Evolutionary conservation across 1,139 yeast genomes (phyloP).

Genomic region (Saccharomycopsis hybrid): DNA sequence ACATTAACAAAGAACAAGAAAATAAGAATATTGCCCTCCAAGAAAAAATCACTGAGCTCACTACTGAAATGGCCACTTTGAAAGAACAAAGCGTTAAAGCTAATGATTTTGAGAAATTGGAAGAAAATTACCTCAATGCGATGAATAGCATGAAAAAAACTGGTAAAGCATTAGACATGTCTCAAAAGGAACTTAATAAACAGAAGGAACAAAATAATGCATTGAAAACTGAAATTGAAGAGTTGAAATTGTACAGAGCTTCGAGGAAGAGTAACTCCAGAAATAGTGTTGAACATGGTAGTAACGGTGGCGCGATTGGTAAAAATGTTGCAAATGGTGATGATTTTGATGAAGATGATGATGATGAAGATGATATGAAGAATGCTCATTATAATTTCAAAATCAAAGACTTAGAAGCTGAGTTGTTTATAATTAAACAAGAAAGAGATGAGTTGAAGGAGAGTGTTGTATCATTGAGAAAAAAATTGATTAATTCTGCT

Average conservation of each 20-base stretch:
- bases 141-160: constrained; percentile 68
- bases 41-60: constrained; percentile 7
- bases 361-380: constrained; percentile 41
- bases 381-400: constrained; percentile 71
- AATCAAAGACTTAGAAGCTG: constrained; percentile 79
- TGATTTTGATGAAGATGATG: constrained; percentile 25
- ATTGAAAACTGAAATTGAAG: constrained; percentile 62
- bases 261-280: constrained; percentile 29
- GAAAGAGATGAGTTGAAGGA: constrained; percentile 79
- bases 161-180: constrained; percentile 64
- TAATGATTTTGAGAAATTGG: constrained; percentile 34
- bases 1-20: constrained; percentile 30
- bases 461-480: constrained; percentile 52
- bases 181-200: constrained; percentile 63
- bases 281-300: too few relatives aligned
- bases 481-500: constrained; percentile 31
- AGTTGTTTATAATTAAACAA: constrained; percentile 69
- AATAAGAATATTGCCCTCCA: constrained; percentile 6
- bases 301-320: too few relatives aligned
- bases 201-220: constrained; percentile 52
- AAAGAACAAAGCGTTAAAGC: constrained; percentile 29
- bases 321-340: too few relatives aligned
- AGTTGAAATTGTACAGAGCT: constrained; percentile 43
- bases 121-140: constrained; percentile 63
- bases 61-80: constrained; percentile 19